Conservation (phyloP, 768 basidiomycete species). For the Exidia glandulosa region DNA sequence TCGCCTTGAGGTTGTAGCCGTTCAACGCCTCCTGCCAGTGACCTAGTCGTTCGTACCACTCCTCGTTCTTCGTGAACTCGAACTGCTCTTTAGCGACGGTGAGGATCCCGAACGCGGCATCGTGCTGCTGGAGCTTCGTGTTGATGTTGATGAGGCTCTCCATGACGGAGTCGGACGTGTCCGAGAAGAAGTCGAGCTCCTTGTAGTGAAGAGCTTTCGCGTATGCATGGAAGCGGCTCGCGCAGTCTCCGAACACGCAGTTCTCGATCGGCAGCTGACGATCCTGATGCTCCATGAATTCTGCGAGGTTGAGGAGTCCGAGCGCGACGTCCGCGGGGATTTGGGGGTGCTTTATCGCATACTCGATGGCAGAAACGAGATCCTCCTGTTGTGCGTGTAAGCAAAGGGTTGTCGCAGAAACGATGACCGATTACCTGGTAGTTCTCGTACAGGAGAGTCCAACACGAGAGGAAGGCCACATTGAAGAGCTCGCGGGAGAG, state of each 20-base stretch:
- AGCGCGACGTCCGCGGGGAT: constrained; percentile 30
- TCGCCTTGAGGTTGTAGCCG: constrained; percentile 22
- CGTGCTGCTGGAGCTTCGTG: constrained; percentile 36
- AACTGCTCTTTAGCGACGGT: constrained; percentile 26
- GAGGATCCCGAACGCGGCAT: constrained; percentile 31
- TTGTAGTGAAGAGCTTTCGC: constrained; percentile 42
- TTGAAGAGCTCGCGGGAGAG: constrained; percentile 37
- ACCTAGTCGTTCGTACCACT: constrained; percentile 39
- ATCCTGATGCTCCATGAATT: constrained; percentile 43
- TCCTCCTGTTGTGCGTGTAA: constrained; percentile 32
- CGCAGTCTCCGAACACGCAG: constrained; percentile 32
- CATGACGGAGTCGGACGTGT: constrained; percentile 27
- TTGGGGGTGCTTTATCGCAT: constrained; percentile 18
- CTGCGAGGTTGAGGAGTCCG: constrained; percentile 33
- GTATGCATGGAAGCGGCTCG: constrained; percentile 34
- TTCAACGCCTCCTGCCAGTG: constrained; percentile 36
- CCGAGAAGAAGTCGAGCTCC: constrained; percentile 33
- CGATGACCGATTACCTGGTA: constrained; percentile 24
- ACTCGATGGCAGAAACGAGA: constrained; percentile 29
- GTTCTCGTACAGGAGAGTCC: constrained; percentile 33
- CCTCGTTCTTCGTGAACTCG: constrained; percentile 23
- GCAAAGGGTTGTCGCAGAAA: not conserved
- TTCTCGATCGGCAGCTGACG: constrained; percentile 33
- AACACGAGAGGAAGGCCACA: constrained; percentile 39
- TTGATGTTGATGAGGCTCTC: constrained; percentile 39